These are phyloP conservation scores for Euphorbia tirucalli DNA, from an alignment of 345 rosid genomes.

Conservation along the genomic window DNA sequence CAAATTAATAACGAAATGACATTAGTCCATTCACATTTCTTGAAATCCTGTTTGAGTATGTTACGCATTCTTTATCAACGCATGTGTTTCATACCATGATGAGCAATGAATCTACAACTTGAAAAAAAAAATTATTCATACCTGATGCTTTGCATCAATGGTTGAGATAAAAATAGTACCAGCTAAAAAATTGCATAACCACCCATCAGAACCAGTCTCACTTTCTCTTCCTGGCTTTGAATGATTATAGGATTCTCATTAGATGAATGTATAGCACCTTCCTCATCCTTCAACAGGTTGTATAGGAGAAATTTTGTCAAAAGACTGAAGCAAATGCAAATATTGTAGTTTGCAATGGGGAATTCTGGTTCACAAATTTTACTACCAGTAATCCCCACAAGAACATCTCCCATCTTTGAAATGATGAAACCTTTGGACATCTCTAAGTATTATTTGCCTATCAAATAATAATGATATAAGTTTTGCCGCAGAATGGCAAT, in stretches of 20 bases:
- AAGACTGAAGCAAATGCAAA: too few species aligned
- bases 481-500: slow-evolving; percentile 35
- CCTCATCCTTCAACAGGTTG: too few species aligned
- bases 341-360: too few species aligned
- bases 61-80: too few species aligned
- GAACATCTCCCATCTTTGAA: slow-evolving; percentile 30
- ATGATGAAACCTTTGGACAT: slow-evolving; percentile 26
- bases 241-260: background rate
- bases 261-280: background rate
- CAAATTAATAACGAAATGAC: too few species aligned
- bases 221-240: background rate
- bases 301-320: too few species aligned
- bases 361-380: background rate
- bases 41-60: too few species aligned
- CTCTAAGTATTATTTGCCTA: slow-evolving; percentile 30
- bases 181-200: too few species aligned
- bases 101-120: background rate
- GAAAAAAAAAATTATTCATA: background rate
- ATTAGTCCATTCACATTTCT: too few species aligned
- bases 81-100: too few species aligned
- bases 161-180: too few species aligned
- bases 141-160: background rate
- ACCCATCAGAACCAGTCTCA: too few species aligned
- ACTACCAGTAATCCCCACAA: slow-evolving; percentile 29
- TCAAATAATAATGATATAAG: slow-evolving; percentile 15